Percentiles rank a stretch among this genome's conserved stretches.
Conservation (phyloP, 2,329 filamentous ascomycete genomes). For the Stachybotrys chartarum region DNA sequence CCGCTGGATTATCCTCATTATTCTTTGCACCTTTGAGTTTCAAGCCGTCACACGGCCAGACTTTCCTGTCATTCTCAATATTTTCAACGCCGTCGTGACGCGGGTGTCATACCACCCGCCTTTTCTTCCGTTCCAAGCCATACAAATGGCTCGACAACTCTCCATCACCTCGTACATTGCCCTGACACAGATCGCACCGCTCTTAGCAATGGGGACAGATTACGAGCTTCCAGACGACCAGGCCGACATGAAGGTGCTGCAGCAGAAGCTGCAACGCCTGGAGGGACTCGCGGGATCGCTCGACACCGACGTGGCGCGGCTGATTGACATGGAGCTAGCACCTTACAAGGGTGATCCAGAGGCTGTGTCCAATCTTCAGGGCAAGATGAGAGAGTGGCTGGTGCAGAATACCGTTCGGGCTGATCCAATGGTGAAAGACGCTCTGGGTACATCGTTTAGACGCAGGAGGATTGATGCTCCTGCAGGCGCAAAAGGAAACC, state of each 20-base stretch:
- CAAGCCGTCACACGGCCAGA: slow-evolving; percentile 47
- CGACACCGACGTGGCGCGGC: slow-evolving; percentile 60
- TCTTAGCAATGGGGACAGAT: slow-evolving; percentile 38
- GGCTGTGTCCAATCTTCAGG: slow-evolving; percentile 49
- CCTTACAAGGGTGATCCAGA: slow-evolving; percentile 71
- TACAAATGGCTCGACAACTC: slow-evolving; percentile 67
- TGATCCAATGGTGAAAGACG: slow-evolving; percentile 76
- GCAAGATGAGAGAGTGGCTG: slow-evolving; percentile 77
- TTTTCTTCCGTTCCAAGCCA: slow-evolving; percentile 79
- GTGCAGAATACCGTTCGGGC: slow-evolving; percentile 77
- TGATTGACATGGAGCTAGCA: slow-evolving; percentile 72
- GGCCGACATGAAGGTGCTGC: slow-evolving; percentile 41
- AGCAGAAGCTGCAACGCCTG: slow-evolving; percentile 61
- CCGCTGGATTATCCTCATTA: slow-evolving; percentile 52
- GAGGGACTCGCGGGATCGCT: slow-evolving; percentile 50
- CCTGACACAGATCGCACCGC: slow-evolving; percentile 70
- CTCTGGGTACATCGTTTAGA: slow-evolving; percentile 61
- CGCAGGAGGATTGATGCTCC: slow-evolving; percentile 56
- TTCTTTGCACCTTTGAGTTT: slow-evolving; percentile 49
- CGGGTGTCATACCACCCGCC: slow-evolving; percentile 41
- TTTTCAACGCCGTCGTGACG: slow-evolving; percentile 37
- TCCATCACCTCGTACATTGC: slow-evolving; percentile 77
- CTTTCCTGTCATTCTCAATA: slow-evolving; percentile 37
- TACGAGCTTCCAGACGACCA: slow-evolving; percentile 18
- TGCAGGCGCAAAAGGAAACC: slow-evolving; percentile 49